Base-by-base conservation (phyloP, 306 rosid genomes). In the Prunus mongolica region DNA sequence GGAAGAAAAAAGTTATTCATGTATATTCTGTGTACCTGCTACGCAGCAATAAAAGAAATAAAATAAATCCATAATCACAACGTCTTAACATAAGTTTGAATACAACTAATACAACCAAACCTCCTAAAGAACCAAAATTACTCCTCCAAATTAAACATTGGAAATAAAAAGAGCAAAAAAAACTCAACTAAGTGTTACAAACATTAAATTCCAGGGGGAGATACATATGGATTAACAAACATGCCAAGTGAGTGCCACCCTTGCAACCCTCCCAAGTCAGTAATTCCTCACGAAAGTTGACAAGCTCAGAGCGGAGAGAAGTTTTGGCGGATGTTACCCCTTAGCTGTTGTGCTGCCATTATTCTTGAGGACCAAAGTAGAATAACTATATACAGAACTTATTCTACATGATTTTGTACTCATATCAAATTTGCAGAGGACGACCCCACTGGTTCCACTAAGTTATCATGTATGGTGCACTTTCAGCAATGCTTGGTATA, bases 401-500 rank as follows among this genome's bases (percentile, higher is more conserved):
- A 69, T 72, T 80, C 82, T 88, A 78, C 78, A 81, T n/a, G 65
- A 79, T 62, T 76, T 68, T 81, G 62, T 73, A 70, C 67, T 65
- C 81, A 38, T 57, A 78, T 60, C 13, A 75, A 66, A 57, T 77
- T 71, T 58, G 77, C 75, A 72, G 72, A 66, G 15, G 47, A 9
- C 11, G 65, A 67, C 63, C 27, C 27, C 76, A 63, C 72, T 12
- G 65, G 47, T 47, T 74, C 79, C 69, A 12, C 32, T 5, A n/a
- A 20, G 25, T 56, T 71, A 75, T 74, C 90, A 83, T 65, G 83
- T 79, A 80, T 86, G 88, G 69, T 82, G 88, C 70, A 76, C 80
- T 92, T 89, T 94, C 82, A 81, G 77, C 86, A 94, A 69, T 56
- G 90, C 79, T 82, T 89, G 91, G 77, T 87, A 79, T 69, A 94